Evolutionary conservation across 495 filamentous ascomycete species (phyloP).

Genomic region (Aspergillus homomorphus): DNA sequence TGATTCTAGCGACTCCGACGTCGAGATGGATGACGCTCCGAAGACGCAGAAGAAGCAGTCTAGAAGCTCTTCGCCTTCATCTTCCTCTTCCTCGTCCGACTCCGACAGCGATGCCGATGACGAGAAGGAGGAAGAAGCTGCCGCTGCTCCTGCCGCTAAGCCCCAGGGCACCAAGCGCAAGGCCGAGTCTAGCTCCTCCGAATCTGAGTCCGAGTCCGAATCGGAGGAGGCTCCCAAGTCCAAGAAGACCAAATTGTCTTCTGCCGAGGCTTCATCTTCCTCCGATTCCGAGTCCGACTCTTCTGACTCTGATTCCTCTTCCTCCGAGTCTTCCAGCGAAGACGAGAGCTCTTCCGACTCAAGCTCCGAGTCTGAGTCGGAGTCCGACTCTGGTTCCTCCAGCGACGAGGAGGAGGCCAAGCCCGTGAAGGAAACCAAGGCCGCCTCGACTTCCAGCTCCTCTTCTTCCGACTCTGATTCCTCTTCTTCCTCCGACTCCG

Average conservation of each 20-base stretch:
- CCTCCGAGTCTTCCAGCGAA: slow-evolving; percentile 31
- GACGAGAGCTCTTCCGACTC: slow-evolving; percentile 25
- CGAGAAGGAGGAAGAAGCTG: slow-evolving; percentile 48
- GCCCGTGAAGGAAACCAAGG: not conserved
- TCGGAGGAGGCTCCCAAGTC: slow-evolving; percentile 39
- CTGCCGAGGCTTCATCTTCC: slow-evolving; percentile 15
- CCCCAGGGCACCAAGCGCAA: slow-evolving; percentile 59
- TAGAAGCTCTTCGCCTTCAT: slow-evolving; percentile 36
- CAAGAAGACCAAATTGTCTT: slow-evolving; percentile 38
- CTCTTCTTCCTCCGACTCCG: slow-evolving; percentile 23
- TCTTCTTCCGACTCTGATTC: slow-evolving; percentile 38
- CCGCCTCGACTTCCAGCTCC: slow-evolving; percentile 19
- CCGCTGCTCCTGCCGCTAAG: slow-evolving; percentile 33
- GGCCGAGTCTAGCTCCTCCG: slow-evolving; percentile 50
- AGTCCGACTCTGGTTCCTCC: slow-evolving; percentile 34
- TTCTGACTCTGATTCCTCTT: slow-evolving; percentile 28
- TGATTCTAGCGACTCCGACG: slow-evolving; percentile 47
- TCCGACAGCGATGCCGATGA: slow-evolving; percentile 62
- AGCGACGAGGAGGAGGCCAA: slow-evolving; percentile 12
- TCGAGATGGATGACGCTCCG: slow-evolving; percentile 58
- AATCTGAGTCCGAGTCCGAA: slow-evolving; percentile 46
- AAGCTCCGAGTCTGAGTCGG: slow-evolving; percentile 32
- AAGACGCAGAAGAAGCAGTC: slow-evolving; percentile 26
- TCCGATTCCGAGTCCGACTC: slow-evolving; percentile 30
- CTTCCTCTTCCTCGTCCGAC: slow-evolving; percentile 39